Conservation (phyloP, 345 rosid genomes). For the Theobroma cacao region DNA sequence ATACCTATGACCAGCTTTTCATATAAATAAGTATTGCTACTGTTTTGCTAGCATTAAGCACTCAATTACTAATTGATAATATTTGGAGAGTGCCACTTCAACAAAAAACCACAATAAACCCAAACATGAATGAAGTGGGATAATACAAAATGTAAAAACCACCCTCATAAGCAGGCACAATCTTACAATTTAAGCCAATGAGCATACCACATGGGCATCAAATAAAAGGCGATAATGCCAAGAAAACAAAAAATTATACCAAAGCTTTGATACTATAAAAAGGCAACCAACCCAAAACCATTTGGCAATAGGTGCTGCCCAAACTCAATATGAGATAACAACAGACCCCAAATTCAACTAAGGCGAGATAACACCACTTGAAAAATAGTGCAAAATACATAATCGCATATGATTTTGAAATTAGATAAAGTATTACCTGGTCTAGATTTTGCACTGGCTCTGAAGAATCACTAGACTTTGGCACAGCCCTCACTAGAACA, state of each 20-base stretch:
- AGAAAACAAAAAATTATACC: neutral
- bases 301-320: neutral
- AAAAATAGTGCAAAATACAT: neutral
- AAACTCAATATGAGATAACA: neutral
- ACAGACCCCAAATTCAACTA: neutral
- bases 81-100: neutral
- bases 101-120: neutral
- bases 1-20: neutral
- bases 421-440: constrained; percentile 50
- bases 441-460: constrained; percentile 84
- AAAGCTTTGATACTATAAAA: neutral
- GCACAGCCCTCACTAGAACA: constrained; percentile 82
- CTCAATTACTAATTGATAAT: neutral
- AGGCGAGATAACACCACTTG: neutral
- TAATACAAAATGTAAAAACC: neutral
- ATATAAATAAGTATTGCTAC: no score
- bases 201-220: neutral
- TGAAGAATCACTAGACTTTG: constrained; percentile 81
- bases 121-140: neutral
- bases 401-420: neutral
- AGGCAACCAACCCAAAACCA: neutral
- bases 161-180: neutral
- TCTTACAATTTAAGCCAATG: neutral
- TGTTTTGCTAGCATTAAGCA: neutral
- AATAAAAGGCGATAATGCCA: neutral